A percentile compares a stretch with the other conserved stretches of the same genome.
Conservation (phyloP, 805 yeast species). For the Brettanomyces nanus region DNA sequence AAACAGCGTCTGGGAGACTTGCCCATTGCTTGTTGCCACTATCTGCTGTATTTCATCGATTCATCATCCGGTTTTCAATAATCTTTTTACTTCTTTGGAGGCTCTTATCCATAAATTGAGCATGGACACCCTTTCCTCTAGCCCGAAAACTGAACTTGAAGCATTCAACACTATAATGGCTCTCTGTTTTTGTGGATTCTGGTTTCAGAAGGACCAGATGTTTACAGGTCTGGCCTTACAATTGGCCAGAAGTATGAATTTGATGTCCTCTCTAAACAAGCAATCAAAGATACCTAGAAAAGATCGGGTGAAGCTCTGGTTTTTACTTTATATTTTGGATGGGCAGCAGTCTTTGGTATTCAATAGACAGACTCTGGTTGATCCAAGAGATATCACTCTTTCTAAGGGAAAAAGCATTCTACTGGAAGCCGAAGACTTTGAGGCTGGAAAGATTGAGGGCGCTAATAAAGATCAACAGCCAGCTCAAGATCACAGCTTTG, state of each 20-base stretch:
- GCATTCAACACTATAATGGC: conserved; percentile 57
- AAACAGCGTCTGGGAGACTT: conserved; percentile 41
- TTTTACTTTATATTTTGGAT: conserved; percentile 53
- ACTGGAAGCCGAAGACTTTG: conserved; percentile 4
- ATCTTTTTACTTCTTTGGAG: conserved; percentile 21
- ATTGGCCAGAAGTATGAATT: conserved; percentile 46
- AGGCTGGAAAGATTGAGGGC: not conserved
- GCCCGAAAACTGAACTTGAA: conserved; percentile 35
- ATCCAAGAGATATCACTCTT: conserved; percentile 35
- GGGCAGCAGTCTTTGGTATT: conserved; percentile 61
- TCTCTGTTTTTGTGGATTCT: conserved; percentile 56
- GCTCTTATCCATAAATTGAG: conserved; percentile 22
- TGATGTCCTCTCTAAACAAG: conserved; percentile 24
- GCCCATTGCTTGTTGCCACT: conserved; percentile 52
- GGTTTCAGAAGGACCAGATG: conserved; percentile 59
- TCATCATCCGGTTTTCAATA: conserved; percentile 38
- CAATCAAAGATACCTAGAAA: conserved; percentile 22
- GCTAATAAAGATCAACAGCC: too few relatives aligned
- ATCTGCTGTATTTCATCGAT: conserved; percentile 55
- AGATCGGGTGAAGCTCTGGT: conserved; percentile 56
- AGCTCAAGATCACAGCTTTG: too few relatives aligned
- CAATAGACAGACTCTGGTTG: conserved; percentile 50
- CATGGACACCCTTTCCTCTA: conserved; percentile 25
- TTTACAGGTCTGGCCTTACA: conserved; percentile 64
- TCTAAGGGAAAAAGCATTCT: conserved; percentile 34